These are phyloP conservation scores for Lepidium sativum DNA, from an alignment of 345 rosid genomes.

Conservation along the genomic window DNA sequence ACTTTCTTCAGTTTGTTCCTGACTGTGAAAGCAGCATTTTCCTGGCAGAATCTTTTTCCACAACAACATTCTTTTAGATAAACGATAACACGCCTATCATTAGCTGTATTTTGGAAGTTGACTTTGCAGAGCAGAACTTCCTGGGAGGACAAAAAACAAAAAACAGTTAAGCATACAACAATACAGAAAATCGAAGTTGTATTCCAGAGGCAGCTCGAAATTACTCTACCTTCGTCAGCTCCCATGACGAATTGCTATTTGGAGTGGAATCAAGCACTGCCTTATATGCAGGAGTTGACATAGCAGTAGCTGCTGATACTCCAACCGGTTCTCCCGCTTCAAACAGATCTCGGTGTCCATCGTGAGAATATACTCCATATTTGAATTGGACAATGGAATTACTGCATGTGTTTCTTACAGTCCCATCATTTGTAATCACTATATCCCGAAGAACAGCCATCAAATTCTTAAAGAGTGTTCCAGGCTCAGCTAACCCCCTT, in stretches of 20 bases:
- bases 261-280: constrained; percentile 96
- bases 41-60: constrained; percentile 70
- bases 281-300: constrained; percentile 96
- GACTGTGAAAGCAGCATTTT: constrained; percentile 58
- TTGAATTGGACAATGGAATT: constrained; percentile 79
- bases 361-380: constrained; percentile 50
- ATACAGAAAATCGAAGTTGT: neutral
- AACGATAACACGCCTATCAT: constrained; percentile 67
- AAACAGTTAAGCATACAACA: neutral
- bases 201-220: neutral
- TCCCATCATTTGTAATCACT: constrained; percentile 81
- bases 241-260: constrained; percentile 91
- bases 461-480: constrained; percentile 82
- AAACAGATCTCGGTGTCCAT: constrained; percentile 37
- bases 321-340: constrained; percentile 98
- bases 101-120: constrained; percentile 55
- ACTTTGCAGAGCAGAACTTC: constrained; percentile 85
- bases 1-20: constrained; percentile 72
- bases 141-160: constrained; percentile 40
- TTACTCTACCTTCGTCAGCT: constrained; percentile 74
- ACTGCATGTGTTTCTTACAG: constrained; percentile 78
- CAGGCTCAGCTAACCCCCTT: constrained; percentile 92
- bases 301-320: constrained; percentile 92
- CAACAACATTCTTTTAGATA: constrained; percentile 66
- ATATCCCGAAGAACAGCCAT: constrained; percentile 97